Base-by-base conservation (phyloP, 257 asterid species). In the Forsythia suspensa region DNA sequence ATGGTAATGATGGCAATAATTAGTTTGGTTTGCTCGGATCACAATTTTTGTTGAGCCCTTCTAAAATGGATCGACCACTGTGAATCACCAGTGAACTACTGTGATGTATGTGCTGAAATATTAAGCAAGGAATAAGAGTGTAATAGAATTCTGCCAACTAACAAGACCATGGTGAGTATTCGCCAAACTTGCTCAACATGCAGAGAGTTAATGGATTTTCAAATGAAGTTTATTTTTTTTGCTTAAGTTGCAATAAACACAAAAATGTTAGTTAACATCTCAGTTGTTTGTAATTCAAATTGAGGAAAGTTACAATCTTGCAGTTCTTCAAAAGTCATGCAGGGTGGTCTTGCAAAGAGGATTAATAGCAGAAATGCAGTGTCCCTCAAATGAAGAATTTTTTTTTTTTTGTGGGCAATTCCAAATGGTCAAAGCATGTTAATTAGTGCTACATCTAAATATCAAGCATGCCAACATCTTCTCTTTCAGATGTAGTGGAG, bases 321-420 rank as follows among this genome's bases (percentile, higher is more conserved):
- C 59, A 75, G 59, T 75, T 46, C 37, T 72, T 76, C 73, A 71
- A 46, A 48, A 40, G 73, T 9, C 24, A 41, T 63, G 13, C 52
- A 80, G n/a, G 76, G 46, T 40, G 63, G 77, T 42, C 74, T 63
- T 10, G 37, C 40, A 36, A 71, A 75, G 38, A 59, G 76, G 79
- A 79, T 46, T 52, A 37, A 20, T 37, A 70, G 73, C 68, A 70
- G 70, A 68, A 34, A 67, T 34, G n/a, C 43, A 67, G 10, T 36
- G 20, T 18, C 16, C 13, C n/a, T 67, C 71, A 72, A 75, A 46
- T 51, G 72, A 73, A 74, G 80, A 76, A 77, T 67, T 70, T 61
- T 40, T 29, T 67, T 70, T 61, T 40, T 29, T 38, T 46, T 40
- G 72, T 46, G 11, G 55, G 68, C 52, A 70, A 48, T 55, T 55